Evolutionary conservation across 148 eudicot genomes (phyloP), one percentile per base, ranked within the genome.

Genomic region (Nepenthes gracilis): DNA sequence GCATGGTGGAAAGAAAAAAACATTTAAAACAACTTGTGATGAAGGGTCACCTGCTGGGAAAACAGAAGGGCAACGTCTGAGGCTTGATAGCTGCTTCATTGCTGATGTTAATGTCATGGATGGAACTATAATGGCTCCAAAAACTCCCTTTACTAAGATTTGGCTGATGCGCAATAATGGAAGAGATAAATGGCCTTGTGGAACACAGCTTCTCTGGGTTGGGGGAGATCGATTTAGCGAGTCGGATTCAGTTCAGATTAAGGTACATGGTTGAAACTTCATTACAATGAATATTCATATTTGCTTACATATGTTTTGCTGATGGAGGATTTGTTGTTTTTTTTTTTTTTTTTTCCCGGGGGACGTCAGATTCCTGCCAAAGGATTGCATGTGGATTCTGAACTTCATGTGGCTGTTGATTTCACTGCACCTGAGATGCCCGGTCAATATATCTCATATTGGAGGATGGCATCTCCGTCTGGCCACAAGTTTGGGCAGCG

Each of bases 151-250:
- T 65, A 91, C 90, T 37, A 91, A 91, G 72, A 87, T 83, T 14
- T 91, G 97, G 97, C 72, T 83, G 64, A 78, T 91, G 86, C 81
- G 70, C 72, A 91, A 91, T 78, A 83, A 69, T 67, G 96, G 97
- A 45, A 55, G 63, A 11, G 35, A 67, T 53, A 66, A 72, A 23
- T 91, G 97, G 97, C 75, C 77, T 36, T 76, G 43, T 38, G 87
- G 88, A 57, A 61, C 84, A 6, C 81, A 67, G 62, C 75, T 91
- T 61, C 52, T 80, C 49, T 87, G 96, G 93, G 77, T 85, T 62
- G 93, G 86, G 12, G 96, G 97, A 48, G 90, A 83, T 64, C 75
- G 64, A 34, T 70, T 87, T 15, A 72, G 79, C 40, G 48, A 70
- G 37, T 36, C 70, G 49, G 67, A 58, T 61, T 71, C 84, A 15